Evolutionary conservation across 768 basidiomycete species (phyloP), one percentile per base, ranked within the genome.

Genomic region (Mycena haematopus): DNA sequence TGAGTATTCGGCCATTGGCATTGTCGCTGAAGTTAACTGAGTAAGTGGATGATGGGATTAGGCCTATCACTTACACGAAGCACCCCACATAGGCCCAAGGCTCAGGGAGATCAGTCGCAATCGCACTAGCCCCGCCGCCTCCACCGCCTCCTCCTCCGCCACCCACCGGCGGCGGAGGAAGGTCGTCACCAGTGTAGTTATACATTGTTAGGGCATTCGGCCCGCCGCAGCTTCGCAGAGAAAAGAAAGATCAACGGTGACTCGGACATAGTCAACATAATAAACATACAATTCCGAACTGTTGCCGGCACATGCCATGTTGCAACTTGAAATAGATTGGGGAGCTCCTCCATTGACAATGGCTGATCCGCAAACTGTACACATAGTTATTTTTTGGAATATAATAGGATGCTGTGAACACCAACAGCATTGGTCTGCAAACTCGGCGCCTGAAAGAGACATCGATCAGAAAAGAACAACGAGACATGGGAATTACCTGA

Each of bases 261-360:
- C 6, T 2, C 17, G 17, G 21, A 2, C 4, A 7, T n/a, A 2
- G 29, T 21, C 3, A 6, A 38, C 6, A 9, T 11, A 17, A 49
- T 14, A 3, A 15, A 61, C 65, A 14, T 45, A 67, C 65, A 86
- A 86, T 68, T 91, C 86, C 0, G 85, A 78, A 44, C 73, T 74
- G 60, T 88, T 86, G 14, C 89, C 90, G 3, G 73, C 74, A 70
- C 90, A 92, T 27, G 78, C 65, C 89, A 90, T 91, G 67, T 79
- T 80, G 70, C 92, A 94, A 51, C 84, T 85, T 1, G 79, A 71
- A n/a, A 79, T 73, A 0, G 82, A 65, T 0, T 80, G 78, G 0
- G 81, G 77, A 22, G 75, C 78, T n/a, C 83, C 83, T 14, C 77
- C 80, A 61, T 84, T 82, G 31, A 69, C 71, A 63, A 88, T 74